These are phyloP conservation scores for Crataegus laevigata DNA, from an alignment of 306 rosid genomes.

Conservation along the genomic window DNA sequence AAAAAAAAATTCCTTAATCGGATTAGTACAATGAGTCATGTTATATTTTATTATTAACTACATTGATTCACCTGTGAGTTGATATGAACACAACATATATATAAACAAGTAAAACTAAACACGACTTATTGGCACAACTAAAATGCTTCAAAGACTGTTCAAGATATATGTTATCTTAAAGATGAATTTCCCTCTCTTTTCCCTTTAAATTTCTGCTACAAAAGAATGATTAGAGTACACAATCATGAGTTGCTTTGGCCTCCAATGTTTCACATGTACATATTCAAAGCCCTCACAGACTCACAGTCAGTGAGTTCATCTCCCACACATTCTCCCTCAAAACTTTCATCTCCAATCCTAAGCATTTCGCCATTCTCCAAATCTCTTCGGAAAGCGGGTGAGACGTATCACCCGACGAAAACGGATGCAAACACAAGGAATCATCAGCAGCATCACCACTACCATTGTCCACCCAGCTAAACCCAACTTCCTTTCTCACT, in stretches of 20 bases:
- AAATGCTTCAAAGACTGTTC: neutral
- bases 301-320: neutral
- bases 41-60: no score
- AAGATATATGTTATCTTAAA: neutral
- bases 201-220: neutral
- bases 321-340: slow-evolving; percentile 22
- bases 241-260: neutral
- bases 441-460: slow-evolving; percentile 20
- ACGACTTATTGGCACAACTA: rapidly evolving
- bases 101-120: no score
- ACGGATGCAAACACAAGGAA: slow-evolving; percentile 57
- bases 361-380: slow-evolving; percentile 45
- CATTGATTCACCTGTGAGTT: no score
- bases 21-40: no score
- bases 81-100: no score
- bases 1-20: no score
- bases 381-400: slow-evolving; percentile 57
- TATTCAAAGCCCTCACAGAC: neutral
- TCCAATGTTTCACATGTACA: neutral
- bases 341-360: slow-evolving; percentile 58
- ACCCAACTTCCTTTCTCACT: slow-evolving; percentile 73
- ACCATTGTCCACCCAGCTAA: slow-evolving; percentile 72
- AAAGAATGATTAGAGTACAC: neutral
- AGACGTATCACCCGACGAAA: slow-evolving; percentile 71
- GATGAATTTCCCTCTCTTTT: neutral